A percentile compares a stretch with the other conserved stretches of the same genome.
phyloP scores from a whole-genome alignment of 1,284 basidiomycete species.

The Malassezia sp. region DNA sequence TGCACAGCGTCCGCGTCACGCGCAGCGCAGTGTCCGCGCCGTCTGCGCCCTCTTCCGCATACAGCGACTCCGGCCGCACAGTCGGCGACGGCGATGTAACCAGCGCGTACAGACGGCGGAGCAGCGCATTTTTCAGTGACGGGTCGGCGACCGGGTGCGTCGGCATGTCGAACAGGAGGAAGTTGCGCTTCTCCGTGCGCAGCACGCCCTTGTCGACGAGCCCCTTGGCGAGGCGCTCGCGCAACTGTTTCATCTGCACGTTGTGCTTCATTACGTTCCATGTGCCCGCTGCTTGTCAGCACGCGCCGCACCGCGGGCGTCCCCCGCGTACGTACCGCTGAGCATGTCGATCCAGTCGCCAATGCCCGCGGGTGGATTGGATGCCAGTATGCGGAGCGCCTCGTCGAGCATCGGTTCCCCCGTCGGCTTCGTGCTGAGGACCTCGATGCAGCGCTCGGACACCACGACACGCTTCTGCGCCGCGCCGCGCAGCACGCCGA shows the following conservation, averaged over 20 bases:
- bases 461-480: constrained; percentile 23
- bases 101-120: constrained; percentile 34
- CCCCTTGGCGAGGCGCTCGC: constrained; percentile 44
- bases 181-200: constrained; percentile 46
- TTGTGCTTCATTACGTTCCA: constrained; percentile 46
- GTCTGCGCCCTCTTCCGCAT: constrained; percentile 25
- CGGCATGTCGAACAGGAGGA: constrained; percentile 46
- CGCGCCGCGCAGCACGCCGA: constrained; percentile 28
- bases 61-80: constrained; percentile 27
- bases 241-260: constrained; percentile 44
- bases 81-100: constrained; percentile 26
- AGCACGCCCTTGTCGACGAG: constrained; percentile 45
- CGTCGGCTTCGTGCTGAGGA: constrained; percentile 36
- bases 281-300: constrained; percentile 27
- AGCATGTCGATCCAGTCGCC: constrained; percentile 44
- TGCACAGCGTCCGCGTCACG: constrained; percentile 33
- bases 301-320: too few relatives aligned
- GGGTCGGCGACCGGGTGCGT: constrained; percentile 43
- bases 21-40: constrained; percentile 20
- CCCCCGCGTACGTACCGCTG: constrained; percentile 24
- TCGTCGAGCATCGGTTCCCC: constrained; percentile 44
- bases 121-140: constrained; percentile 37
- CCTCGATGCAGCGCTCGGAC: constrained; percentile 27
- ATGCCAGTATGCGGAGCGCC: constrained; percentile 39
- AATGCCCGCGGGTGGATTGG: constrained; percentile 31